phyloP scores from a whole-genome alignment of 331 rosid genomes.

The Arachis monticola region DNA sequence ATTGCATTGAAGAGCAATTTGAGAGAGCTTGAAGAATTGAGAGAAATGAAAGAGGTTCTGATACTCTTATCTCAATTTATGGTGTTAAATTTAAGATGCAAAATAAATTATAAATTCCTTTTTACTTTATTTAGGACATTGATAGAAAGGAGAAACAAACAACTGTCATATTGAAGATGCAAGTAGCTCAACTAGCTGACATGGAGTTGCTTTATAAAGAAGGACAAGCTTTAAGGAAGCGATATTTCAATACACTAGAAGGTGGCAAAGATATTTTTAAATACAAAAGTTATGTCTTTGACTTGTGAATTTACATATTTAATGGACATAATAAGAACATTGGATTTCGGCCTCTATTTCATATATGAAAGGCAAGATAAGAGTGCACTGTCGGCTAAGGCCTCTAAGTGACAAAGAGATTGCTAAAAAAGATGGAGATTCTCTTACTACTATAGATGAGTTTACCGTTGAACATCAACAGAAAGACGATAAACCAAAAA shows the following conservation, averaged over 20 bases:
- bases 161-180: constrained; percentile 84
- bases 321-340: too few species aligned
- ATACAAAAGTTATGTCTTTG: background rate
- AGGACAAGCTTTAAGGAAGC: constrained; percentile 87
- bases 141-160: constrained; percentile 97
- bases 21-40: too few species aligned
- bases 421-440: too few species aligned
- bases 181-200: constrained; percentile 90
- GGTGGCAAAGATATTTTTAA: constrained; percentile 48
- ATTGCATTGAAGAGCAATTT: too few species aligned
- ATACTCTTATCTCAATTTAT: constrained; percentile 23
- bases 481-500: constrained; percentile 85
- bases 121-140: constrained; percentile 68
- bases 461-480: constrained; percentile 91
- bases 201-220: constrained; percentile 88
- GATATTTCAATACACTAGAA: constrained; percentile 91
- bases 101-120: constrained; percentile 3
- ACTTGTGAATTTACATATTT: too few species aligned
- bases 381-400: too few species aligned
- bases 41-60: background rate
- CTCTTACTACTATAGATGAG: constrained; percentile 18
- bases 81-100: background rate
- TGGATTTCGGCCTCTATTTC: too few species aligned
- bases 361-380: too few species aligned
- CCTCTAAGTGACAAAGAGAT: too few species aligned